Conservation (phyloP, 805 yeast genomes). For the Cyberlindnera galapagoensis region DNA sequence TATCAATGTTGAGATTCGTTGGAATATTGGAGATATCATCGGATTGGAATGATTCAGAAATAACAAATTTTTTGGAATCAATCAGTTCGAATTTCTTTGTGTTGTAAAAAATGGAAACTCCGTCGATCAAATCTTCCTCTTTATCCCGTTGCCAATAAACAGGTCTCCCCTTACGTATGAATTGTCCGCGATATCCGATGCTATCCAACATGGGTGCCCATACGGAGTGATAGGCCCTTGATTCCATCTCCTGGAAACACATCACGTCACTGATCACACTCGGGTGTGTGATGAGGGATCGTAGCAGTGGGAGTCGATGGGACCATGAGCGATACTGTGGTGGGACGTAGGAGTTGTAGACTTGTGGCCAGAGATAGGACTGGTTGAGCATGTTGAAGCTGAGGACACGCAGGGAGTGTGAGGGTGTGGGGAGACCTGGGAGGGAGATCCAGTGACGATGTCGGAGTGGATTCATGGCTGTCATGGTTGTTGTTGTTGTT, state of each 20-base stretch:
- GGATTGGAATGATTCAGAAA: conserved; percentile 18
- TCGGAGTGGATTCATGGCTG: conserved; percentile 6
- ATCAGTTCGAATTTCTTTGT: conserved; percentile 37
- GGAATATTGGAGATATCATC: conserved; percentile 10
- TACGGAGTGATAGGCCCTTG: conserved; percentile 30
- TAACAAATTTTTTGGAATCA: conserved; percentile 28
- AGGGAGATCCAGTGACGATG: conserved; percentile 19
- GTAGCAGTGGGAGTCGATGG: conserved; percentile 38
- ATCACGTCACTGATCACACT: conserved; percentile 43
- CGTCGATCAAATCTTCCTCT: conserved; percentile 42
- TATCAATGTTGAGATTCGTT: conserved; percentile 6
- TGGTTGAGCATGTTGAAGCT: conserved; percentile 43
- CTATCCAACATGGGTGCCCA: conserved; percentile 32
- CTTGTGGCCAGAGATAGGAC: conserved; percentile 55
- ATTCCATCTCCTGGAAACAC: conserved; percentile 53
- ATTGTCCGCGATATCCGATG: conserved; percentile 39
- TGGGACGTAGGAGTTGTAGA: conserved; percentile 45
- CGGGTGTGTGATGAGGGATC: conserved; percentile 27
- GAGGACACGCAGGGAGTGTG: conserved; percentile 26
- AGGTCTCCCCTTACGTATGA: conserved; percentile 45
- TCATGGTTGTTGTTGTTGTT: no score
- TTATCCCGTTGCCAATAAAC: conserved; percentile 42
- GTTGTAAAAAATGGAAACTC: conserved; percentile 51
- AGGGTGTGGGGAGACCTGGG: not conserved
- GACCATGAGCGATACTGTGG: conserved; percentile 41